These are phyloP conservation scores for Aspergillus wentii DNA, from an alignment of 495 filamentous ascomycete species.

Conservation along the genomic window DNA sequence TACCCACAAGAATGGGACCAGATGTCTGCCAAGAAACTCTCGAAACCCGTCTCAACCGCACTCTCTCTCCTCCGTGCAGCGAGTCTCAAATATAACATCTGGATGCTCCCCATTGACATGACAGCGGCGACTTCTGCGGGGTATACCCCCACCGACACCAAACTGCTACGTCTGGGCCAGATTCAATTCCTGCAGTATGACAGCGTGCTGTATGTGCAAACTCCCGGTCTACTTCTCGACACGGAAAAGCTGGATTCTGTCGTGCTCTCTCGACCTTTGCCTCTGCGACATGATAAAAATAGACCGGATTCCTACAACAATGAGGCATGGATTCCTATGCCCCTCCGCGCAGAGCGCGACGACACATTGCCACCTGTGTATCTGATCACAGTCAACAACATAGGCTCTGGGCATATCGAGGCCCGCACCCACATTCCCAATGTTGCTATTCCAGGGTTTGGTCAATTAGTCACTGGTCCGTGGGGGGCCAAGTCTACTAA, in stretches of 20 bases:
- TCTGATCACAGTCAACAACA: constrained; percentile 39
- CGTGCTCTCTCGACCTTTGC: constrained; percentile 31
- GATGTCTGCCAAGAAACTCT: constrained; percentile 18
- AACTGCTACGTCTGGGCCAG: constrained; percentile 38
- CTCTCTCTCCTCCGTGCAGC: constrained; percentile 33
- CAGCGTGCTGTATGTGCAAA: constrained; percentile 37
- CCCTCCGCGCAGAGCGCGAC: constrained; percentile 33
- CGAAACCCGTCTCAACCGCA: constrained; percentile 22
- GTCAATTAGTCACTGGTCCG: constrained; percentile 27
- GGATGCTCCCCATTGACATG: constrained; percentile 45
- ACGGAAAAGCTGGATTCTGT: constrained; percentile 33
- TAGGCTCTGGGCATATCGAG: constrained; percentile 30
- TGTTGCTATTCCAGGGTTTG: constrained; percentile 30
- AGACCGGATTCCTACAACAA: constrained; percentile 38
- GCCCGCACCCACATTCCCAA: constrained; percentile 41
- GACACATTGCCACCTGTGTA: constrained; percentile 32
- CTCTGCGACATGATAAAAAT: constrained; percentile 29
- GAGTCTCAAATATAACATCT: constrained; percentile 39
- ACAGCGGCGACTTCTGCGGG: constrained; percentile 28
- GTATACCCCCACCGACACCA: constrained; percentile 33
- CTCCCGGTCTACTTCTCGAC: constrained; percentile 37
- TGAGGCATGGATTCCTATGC: constrained; percentile 40
- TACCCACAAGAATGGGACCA: constrained; percentile 43
- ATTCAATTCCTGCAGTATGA: constrained; percentile 48
- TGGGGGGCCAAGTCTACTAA: constrained; percentile 9